Conservation (phyloP, 2,329 filamentous ascomycete genomes). For the Aspergillus vadensis region DNA sequence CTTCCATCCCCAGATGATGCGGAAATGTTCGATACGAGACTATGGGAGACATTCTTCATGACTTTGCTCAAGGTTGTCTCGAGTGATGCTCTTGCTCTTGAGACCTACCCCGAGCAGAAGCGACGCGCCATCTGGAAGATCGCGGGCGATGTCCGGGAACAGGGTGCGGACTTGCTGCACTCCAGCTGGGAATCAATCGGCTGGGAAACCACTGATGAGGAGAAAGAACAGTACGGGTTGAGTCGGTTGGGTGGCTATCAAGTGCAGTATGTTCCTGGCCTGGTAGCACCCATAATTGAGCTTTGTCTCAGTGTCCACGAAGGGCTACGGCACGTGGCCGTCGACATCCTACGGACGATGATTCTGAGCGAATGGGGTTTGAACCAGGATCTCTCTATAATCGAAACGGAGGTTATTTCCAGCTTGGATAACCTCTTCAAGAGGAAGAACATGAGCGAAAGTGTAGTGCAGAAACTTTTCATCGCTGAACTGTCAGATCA, state of each 20-base stretch:
- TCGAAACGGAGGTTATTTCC: slow-evolving; percentile 96
- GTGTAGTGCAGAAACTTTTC: slow-evolving; percentile 88
- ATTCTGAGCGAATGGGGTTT: slow-evolving; percentile 97
- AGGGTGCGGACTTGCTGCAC: slow-evolving; percentile 81
- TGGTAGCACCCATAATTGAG: slow-evolving; percentile 89
- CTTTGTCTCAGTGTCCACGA: slow-evolving; percentile 95
- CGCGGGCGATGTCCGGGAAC: slow-evolving; percentile 89
- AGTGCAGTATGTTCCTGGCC: slow-evolving; percentile 92
- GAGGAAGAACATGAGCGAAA: slow-evolving; percentile 81
- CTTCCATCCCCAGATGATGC: slow-evolving; percentile 88
- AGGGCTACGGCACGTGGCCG: slow-evolving; percentile 82
- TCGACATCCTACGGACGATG: slow-evolving; percentile 95
- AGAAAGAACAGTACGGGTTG: slow-evolving; percentile 74
- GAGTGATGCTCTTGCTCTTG: slow-evolving; percentile 83
- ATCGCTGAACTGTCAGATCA: slow-evolving; percentile 79
- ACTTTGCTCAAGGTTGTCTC: slow-evolving; percentile 86
- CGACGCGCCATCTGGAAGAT: slow-evolving; percentile 97
- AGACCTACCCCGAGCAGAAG: slow-evolving; percentile 97
- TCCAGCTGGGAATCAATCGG: slow-evolving; percentile 93
- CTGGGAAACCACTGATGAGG: slow-evolving; percentile 86
- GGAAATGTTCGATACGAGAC: slow-evolving; percentile 85
- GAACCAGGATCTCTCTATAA: slow-evolving; percentile 84
- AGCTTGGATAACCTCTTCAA: slow-evolving; percentile 90
- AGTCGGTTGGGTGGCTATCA: slow-evolving; percentile 92
- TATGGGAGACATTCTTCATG: slow-evolving; percentile 93